Conservation (phyloP, 2,329 filamentous ascomycete genomes). For the Alternaria sp. region DNA sequence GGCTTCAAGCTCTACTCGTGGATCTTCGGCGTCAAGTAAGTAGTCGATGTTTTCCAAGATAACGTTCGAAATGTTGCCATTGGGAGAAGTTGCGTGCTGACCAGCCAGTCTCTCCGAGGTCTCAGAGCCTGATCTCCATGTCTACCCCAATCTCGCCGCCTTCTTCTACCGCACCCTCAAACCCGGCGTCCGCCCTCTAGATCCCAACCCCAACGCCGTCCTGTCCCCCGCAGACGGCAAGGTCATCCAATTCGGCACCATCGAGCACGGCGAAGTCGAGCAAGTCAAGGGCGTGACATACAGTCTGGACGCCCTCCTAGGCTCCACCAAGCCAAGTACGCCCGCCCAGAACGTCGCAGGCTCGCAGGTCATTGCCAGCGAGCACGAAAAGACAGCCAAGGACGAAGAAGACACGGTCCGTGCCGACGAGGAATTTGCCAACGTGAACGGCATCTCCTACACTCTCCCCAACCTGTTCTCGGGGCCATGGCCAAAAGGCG, state of each 20-base stretch:
- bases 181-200: conserved; percentile 83
- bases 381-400: conserved; percentile 39
- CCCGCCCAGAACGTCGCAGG: conserved; percentile 54
- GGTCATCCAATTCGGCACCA: conserved; percentile 89
- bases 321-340: conserved; percentile 54
- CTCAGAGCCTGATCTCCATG: conserved; percentile 84
- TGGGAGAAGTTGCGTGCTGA: conserved; percentile 17
- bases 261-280: conserved; percentile 93
- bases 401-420: conserved; percentile 71
- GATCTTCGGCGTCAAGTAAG: conserved; percentile 83
- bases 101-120: conserved; percentile 77
- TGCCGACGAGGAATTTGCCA: conserved; percentile 90
- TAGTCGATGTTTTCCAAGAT: conserved; percentile 19
- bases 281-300: conserved; percentile 99
- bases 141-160: conserved; percentile 89
- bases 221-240: conserved; percentile 90
- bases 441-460: conserved; percentile 94
- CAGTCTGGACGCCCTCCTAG: conserved; percentile 89
- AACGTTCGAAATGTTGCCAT: too few species aligned
- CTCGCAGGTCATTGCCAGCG: conserved; percentile 31
- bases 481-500: conserved; percentile 62
- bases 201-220: conserved; percentile 79
- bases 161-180: conserved; percentile 98
- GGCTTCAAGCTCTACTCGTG: conserved; percentile 92
- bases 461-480: conserved; percentile 88